A percentile compares a stretch with the other conserved stretches of the same genome.
These are phyloP conservation scores for Pyrrhoderma lamaoense DNA, from an alignment of 1,284 basidiomycete genomes.

Conservation along the genomic window DNA sequence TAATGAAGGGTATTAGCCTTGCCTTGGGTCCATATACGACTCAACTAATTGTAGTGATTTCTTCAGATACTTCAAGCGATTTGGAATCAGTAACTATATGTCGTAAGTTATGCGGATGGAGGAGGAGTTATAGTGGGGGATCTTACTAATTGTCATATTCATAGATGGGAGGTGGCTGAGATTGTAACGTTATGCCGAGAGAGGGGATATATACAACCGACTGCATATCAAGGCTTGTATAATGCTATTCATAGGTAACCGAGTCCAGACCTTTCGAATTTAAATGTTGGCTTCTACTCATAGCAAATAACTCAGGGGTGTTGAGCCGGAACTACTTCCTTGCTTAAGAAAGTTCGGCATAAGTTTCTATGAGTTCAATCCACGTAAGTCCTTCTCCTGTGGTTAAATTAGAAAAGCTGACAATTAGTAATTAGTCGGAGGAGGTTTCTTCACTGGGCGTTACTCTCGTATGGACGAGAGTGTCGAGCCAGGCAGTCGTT, in stretches of 20 bases:
- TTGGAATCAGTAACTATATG: constrained; percentile 49
- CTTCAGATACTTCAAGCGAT: constrained; percentile 24
- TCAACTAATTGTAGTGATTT: background rate
- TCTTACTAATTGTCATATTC: background rate
- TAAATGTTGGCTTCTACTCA: too few species aligned
- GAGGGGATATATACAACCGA: constrained; percentile 54
- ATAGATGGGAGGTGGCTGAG: constrained; percentile 55
- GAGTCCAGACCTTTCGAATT: background rate
- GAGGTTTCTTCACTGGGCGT: constrained; percentile 38
- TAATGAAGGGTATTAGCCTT: constrained; percentile 33
- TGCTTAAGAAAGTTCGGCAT: constrained; percentile 57
- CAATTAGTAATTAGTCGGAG: constrained; percentile 24
- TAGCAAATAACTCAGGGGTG: constrained; percentile 25
- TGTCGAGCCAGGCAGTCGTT: constrained; percentile 36
- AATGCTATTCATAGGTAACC: constrained; percentile 39
- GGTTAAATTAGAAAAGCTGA: too few species aligned
- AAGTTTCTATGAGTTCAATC: constrained; percentile 53
- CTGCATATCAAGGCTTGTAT: constrained; percentile 58
- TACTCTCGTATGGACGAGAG: constrained; percentile 29
- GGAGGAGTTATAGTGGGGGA: too few species aligned
- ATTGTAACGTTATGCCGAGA: constrained; percentile 49
- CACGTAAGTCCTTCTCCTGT: constrained; percentile 21
- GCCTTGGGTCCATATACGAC: background rate
- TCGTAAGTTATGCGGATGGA: constrained; percentile 25
- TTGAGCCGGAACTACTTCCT: constrained; percentile 57